These are phyloP conservation scores for Tuber melanosporum DNA, from an alignment of 495 filamentous ascomycete species.

Conservation along the genomic window DNA sequence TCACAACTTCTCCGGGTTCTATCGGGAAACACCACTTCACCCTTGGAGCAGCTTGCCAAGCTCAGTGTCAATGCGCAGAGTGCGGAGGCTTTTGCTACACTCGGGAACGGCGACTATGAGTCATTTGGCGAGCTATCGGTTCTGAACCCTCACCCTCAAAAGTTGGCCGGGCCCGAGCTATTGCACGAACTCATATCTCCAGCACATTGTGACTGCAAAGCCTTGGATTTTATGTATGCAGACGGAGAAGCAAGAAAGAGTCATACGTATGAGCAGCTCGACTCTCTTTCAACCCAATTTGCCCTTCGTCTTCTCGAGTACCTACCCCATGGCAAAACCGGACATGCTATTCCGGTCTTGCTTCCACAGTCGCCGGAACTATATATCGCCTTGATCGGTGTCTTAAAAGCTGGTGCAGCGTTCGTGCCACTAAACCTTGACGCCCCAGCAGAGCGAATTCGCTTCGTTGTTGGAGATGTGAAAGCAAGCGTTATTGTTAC, in stretches of 20 bases:
- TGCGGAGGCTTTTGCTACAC: background rate
- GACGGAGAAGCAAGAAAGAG: conserved; percentile 44
- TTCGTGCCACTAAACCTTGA: conserved; percentile 74
- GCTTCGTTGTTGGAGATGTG: conserved; percentile 67
- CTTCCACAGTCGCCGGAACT: conserved; percentile 63
- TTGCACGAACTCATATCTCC: conserved; percentile 58
- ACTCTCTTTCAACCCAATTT: conserved; percentile 51
- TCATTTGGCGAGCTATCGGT: conserved; percentile 49
- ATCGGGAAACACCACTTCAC: background rate
- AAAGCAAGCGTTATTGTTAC: conserved; percentile 53
- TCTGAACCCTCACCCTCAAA: conserved; percentile 53
- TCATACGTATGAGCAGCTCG: conserved; percentile 57
- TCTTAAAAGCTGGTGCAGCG: conserved; percentile 68
- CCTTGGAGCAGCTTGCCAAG: background rate
- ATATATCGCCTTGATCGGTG: conserved; percentile 64
- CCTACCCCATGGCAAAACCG: conserved; percentile 22
- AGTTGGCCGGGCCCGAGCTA: conserved; percentile 54
- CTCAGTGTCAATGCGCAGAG: background rate
- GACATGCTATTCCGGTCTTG: conserved; percentile 60
- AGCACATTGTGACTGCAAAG: conserved; percentile 35
- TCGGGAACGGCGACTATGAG: background rate
- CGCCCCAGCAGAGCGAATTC: conserved; percentile 62
- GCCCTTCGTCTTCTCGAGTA: conserved; percentile 47
- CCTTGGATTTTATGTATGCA: conserved; percentile 56
- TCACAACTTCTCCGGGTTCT: conserved; percentile 26